These are phyloP conservation scores for Fomitiporia mediterranea DNA, from an alignment of 1,284 basidiomycete genomes.

Conservation along the genomic window DNA sequence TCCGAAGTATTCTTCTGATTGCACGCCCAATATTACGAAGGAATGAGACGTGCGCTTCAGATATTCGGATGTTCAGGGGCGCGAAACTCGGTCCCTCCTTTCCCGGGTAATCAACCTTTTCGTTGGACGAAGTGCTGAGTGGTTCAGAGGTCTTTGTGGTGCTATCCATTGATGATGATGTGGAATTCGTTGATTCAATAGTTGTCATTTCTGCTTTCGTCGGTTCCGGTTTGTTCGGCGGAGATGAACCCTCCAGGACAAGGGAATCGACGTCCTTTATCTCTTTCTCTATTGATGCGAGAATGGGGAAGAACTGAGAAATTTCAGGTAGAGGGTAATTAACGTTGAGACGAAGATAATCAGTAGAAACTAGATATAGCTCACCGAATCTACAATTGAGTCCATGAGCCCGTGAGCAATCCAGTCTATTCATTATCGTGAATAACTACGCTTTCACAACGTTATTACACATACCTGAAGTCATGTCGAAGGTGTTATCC, in stretches of 20 bases:
- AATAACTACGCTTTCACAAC: slow-evolving; percentile 3
- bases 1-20: background rate
- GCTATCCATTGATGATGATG: background rate
- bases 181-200: background rate
- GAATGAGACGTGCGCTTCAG: background rate
- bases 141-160: background rate
- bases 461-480: slow-evolving; percentile 50
- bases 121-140: background rate
- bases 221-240: slow-evolving; percentile 27
- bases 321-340: background rate
- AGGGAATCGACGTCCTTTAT: slow-evolving; percentile 75
- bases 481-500: slow-evolving; percentile 56
- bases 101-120: background rate
- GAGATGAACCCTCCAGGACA: slow-evolving; percentile 37
- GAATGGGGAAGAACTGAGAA: slow-evolving; percentile 72
- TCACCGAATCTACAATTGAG: slow-evolving; percentile 80
- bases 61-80: slow-evolving; percentile 1
- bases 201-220: background rate
- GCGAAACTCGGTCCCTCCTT: background rate
- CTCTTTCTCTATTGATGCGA: slow-evolving; percentile 81
- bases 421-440: slow-evolving; percentile 60
- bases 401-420: slow-evolving; percentile 92
- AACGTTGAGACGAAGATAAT: no score
- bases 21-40: background rate
- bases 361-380: background rate